Evolutionary conservation across 1,284 basidiomycete species (phyloP).

Genomic region (Abortiporus biennis): DNA sequence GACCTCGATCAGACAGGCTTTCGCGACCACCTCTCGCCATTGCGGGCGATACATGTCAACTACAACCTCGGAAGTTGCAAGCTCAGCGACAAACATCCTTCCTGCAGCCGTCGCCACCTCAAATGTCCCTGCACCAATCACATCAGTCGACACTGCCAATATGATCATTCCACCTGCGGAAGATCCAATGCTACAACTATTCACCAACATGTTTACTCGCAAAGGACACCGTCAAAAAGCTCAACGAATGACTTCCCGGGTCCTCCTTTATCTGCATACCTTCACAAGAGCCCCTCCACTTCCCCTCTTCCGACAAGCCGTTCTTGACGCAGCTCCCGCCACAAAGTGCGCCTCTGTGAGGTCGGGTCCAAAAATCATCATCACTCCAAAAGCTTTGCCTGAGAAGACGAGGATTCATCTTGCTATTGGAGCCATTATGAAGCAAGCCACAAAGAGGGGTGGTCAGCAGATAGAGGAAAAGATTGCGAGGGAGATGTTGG

Average conservation of each 20-base stretch:
- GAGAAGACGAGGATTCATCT: slow-evolving; percentile 72
- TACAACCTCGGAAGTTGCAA: too few relatives aligned
- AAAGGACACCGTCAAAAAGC: slow-evolving; percentile 70
- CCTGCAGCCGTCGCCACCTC: too few relatives aligned
- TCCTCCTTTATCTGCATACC: slow-evolving; percentile 66
- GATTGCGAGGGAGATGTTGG: slow-evolving; percentile 71
- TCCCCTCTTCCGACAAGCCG: slow-evolving; percentile 70
- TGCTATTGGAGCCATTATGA: slow-evolving; percentile 65
- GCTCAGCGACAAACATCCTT: too few relatives aligned
- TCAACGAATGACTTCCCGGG: slow-evolving; percentile 48
- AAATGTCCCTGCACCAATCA: too few relatives aligned
- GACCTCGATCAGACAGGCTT: too few relatives aligned
- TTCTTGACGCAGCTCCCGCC: slow-evolving; percentile 61
- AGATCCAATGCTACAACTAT: slow-evolving; percentile 73
- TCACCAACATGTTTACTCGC: slow-evolving; percentile 61
- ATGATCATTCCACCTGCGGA: slow-evolving; percentile 59
- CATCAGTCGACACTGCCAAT: not conserved
- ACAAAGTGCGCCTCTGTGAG: slow-evolving; percentile 49
- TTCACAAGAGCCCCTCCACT: slow-evolving; percentile 71
- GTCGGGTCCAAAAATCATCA: slow-evolving; percentile 55
- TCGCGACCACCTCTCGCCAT: too few relatives aligned
- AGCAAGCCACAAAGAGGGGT: slow-evolving; percentile 41
- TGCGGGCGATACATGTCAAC: too few relatives aligned
- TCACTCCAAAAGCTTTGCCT: slow-evolving; percentile 62
- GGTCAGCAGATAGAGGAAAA: slow-evolving; percentile 58